Percentiles rank a stretch among this genome's conserved stretches.
These are phyloP conservation scores for Gnaphalium uliginosum DNA, from an alignment of 129 eudicot genomes.

Conservation along the genomic window DNA sequence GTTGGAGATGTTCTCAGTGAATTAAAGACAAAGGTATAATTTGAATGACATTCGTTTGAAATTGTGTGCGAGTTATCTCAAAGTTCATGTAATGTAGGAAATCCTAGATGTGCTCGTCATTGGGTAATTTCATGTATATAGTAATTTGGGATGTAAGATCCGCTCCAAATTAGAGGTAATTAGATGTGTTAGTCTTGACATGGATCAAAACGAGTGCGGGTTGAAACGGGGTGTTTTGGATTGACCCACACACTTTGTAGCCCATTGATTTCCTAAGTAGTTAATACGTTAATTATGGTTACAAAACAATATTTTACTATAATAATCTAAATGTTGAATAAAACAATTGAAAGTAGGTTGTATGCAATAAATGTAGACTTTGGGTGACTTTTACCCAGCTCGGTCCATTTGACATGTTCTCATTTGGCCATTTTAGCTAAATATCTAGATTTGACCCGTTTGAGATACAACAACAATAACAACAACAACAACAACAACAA, in stretches of 20 bases:
- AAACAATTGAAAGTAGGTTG: too few species aligned
- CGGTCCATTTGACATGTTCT: too few species aligned
- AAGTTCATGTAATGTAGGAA: background rate
- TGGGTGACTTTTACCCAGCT: too few species aligned
- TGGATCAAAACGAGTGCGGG: too few species aligned
- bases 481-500: too few species aligned
- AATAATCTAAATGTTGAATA: background rate
- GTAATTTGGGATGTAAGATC: too few species aligned
- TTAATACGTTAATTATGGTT: background rate
- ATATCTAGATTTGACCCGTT: background rate
- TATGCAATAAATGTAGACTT: too few species aligned
- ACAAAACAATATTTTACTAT: background rate
- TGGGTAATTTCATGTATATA: too few species aligned
- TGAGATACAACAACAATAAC: too few species aligned
- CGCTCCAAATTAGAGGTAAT: background rate
- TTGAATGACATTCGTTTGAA: background rate
- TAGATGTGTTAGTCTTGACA: too few species aligned
- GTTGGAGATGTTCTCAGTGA: conserved; percentile 92
- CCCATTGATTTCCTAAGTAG: background rate
- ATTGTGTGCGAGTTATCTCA: background rate
- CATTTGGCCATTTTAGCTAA: too few species aligned
- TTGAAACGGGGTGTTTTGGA: background rate
- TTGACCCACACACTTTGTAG: background rate
- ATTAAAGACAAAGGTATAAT: conserved; percentile 72
- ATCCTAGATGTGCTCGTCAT: background rate